Conservation (phyloP, 805 yeast species). For the Lipomyces chichibuensis region DNA sequence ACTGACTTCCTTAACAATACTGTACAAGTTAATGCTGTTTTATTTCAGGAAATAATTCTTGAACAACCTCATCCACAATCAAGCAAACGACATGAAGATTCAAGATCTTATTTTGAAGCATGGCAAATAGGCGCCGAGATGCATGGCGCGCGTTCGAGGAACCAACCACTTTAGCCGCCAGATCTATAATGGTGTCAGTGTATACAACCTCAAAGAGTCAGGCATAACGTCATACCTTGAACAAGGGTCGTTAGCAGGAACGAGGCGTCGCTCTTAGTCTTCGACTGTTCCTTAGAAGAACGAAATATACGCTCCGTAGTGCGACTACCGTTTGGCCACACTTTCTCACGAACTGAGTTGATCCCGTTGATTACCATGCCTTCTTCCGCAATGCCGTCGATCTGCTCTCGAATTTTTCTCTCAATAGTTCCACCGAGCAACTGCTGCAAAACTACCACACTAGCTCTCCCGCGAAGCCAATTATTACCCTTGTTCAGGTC, state of each 20-base stretch:
- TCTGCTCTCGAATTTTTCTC: conserved; percentile 50
- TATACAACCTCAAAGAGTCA: background rate
- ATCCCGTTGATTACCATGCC: conserved; percentile 52
- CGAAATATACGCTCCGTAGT: conserved; percentile 15
- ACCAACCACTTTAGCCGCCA: conserved; percentile 76
- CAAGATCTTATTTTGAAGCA: conserved; percentile 73
- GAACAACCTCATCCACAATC: conserved; percentile 32
- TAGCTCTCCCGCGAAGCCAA: conserved; percentile 85
- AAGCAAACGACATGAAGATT: conserved; percentile 60
- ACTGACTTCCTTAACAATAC: background rate
- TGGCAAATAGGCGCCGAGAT: conserved; percentile 58
- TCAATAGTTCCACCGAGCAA: conserved; percentile 87
- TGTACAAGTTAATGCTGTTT: conserved; percentile 1
- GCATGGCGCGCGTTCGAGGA: conserved; percentile 65
- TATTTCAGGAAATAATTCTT: conserved; percentile 33
- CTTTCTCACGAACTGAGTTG: conserved; percentile 39
- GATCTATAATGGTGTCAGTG: conserved; percentile 46
- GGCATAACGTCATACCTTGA: conserved; percentile 34
- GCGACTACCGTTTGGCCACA: conserved; percentile 41
- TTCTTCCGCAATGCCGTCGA: conserved; percentile 50
- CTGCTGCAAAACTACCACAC: conserved; percentile 79
- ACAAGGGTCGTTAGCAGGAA: conserved; percentile 59
- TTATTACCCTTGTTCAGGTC: conserved; percentile 63
- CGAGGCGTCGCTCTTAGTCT: conserved; percentile 61
- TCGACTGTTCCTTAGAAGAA: conserved; percentile 54